A percentile compares a stretch with the other conserved stretches of the same genome.
Evolutionary conservation across 768 basidiomycete genomes (phyloP).

Genomic region (Mycena indigotica): DNA sequence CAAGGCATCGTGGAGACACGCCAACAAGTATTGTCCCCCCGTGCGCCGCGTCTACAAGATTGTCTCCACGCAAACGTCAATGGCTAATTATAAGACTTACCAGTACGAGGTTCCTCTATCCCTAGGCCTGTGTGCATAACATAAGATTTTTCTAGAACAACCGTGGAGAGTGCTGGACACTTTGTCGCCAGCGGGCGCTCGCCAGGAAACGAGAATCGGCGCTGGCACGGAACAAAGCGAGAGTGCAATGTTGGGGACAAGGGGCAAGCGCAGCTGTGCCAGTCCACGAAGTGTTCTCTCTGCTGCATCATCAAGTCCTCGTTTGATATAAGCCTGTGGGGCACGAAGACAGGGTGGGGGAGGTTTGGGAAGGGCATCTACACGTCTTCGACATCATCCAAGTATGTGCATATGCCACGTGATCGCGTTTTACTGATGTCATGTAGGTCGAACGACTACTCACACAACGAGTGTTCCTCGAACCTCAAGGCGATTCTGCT

Average conservation of each 20-base stretch:
- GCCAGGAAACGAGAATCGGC: constrained; percentile 70
- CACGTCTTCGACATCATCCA: constrained; percentile 78
- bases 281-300: constrained; percentile 59
- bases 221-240: constrained; percentile 74
- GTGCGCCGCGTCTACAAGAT: constrained; percentile 70
- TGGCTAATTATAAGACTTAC: constrained; percentile 63
- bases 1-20: constrained; percentile 69
- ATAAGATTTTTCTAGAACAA: constrained; percentile 44
- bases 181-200: constrained; percentile 56
- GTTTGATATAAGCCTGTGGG: constrained; percentile 62
- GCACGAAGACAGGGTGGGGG: constrained; percentile 75
- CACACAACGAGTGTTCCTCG: constrained; percentile 57
- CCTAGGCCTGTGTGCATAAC: constrained; percentile 1
- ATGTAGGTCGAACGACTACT: constrained; percentile 68
- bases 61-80: constrained; percentile 47
- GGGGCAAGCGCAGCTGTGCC: constrained; percentile 57
- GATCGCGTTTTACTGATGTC: constrained; percentile 1
- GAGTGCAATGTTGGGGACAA: constrained; percentile 67
- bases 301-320: constrained; percentile 68
- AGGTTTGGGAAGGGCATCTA: constrained; percentile 76
- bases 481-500: constrained; percentile 65
- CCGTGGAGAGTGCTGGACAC: constrained; percentile 62
- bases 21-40: constrained; percentile 52
- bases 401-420: constrained; percentile 38
- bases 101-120: constrained; percentile 40